Base-by-base conservation (phyloP, 176 grass and related monocot genomes). In the Themeda triandra region DNA sequence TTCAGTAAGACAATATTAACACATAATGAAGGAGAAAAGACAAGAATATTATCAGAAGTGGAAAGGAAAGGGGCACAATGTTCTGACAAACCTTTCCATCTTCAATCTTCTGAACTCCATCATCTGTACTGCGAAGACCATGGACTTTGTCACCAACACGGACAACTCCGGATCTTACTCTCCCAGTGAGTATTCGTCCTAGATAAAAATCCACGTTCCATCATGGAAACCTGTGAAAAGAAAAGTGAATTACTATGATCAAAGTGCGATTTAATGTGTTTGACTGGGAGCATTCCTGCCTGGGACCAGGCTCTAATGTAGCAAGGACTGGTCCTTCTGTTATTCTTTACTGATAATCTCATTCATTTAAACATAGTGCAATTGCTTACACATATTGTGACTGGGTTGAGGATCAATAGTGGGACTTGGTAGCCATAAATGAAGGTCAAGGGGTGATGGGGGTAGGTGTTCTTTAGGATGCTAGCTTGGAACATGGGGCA, bases 181-280 rank as follows among this genome's bases (percentile, higher is more conserved):
- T 94, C 39, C 96, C 96, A 32, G 93, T 99, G 74, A 99, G 92
- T 91, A 99, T 95, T 78, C 96, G 78, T 64, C 96, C 96, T 75
- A 99, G 91, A 88, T 99, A 99, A 91, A 94, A 99, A 92, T 99
- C n/a, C 96, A 18, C 89, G 89, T 69, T 99, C 96, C 96, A 99
- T 99, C 96, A 99, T 99, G 17, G 96, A 99, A 79, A 99, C 91
- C 96, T 99, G 89, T 81, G 65, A 63, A n/a, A 80, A 42, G 33
- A 88, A 86, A 35, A 44, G 53, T 78, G 62, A 73, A 73, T 90
- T 82, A 70, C 31, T 49, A 69, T 8, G 12, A 81, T 46, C 28
- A 27, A 33, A 63, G 28, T 66, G 33, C 73, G 9, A 78, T 60
- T 41, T 63, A 23, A 48, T 48, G 28, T 49, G 39, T 21, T 79